These are phyloP conservation scores for Megacollybia marginata DNA, from an alignment of 768 basidiomycete species.

Conservation along the genomic window DNA sequence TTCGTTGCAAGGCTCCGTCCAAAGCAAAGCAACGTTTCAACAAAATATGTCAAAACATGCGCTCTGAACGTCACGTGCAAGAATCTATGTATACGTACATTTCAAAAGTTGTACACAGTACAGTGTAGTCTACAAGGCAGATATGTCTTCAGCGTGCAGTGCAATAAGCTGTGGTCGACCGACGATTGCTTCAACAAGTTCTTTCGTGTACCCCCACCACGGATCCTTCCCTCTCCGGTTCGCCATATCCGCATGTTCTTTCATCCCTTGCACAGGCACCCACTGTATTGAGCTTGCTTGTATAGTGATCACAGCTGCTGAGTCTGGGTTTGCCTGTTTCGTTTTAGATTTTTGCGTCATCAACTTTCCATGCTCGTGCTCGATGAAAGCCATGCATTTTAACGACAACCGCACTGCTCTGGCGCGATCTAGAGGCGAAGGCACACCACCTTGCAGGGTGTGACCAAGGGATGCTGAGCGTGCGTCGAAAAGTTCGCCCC, in stretches of 20 bases:
- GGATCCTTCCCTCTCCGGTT: constrained; percentile 69
- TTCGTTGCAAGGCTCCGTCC: constrained; percentile 4
- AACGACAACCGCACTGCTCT: constrained; percentile 86
- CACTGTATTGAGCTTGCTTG: constrained; percentile 75
- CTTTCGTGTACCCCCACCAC: constrained; percentile 74
- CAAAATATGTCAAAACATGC: not conserved
- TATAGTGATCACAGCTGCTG: constrained; percentile 88
- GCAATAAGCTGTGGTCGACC: constrained; percentile 54
- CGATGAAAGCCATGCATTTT: constrained; percentile 92
- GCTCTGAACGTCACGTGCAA: not conserved
- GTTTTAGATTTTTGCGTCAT: constrained; percentile 40
- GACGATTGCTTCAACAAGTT: constrained; percentile 67
- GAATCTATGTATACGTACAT: not conserved
- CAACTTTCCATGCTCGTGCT: constrained; percentile 64
- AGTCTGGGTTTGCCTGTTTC: constrained; percentile 51
- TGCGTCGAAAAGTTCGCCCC: constrained; percentile 86
- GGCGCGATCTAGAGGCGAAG: constrained; percentile 90
- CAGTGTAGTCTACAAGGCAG: constrained; percentile 5
- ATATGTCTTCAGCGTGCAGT: constrained; percentile 19
- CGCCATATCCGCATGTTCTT: constrained; percentile 84
- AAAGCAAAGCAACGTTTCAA: no score
- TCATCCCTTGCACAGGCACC: constrained; percentile 81
- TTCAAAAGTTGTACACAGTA: not conserved
- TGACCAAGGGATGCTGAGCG: constrained; percentile 95
- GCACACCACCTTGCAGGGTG: constrained; percentile 92